Conservation (phyloP, 2,329 filamentous ascomycete species). For the Trichophyton equinum region DNA sequence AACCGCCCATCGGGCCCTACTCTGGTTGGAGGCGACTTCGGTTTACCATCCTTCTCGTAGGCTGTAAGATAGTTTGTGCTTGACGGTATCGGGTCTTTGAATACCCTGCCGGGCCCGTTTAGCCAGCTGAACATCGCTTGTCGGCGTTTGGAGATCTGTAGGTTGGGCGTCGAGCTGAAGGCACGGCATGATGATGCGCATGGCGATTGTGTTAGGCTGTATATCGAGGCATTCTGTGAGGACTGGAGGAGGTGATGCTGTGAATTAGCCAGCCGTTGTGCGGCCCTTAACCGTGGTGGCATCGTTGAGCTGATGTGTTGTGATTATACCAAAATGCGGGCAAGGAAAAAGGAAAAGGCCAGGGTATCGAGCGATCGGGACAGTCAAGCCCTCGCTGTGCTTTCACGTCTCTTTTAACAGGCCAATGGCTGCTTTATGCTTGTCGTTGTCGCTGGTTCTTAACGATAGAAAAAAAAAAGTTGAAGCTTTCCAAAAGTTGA, state of each 20-base stretch:
- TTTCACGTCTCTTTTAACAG: neutral
- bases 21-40: too few species aligned
- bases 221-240: slow-evolving; percentile 22
- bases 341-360: neutral
- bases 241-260: slow-evolving; percentile 8
- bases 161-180: slow-evolving; percentile 6
- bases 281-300: slow-evolving; percentile 30
- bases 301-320: slow-evolving; percentile 18
- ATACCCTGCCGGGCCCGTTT: slow-evolving; percentile 39
- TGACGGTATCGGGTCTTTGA: slow-evolving; percentile 37
- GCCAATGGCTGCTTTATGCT: neutral
- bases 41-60: slow-evolving; percentile 30
- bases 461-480: neutral
- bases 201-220: slow-evolving; percentile 3
- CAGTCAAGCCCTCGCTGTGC: neutral
- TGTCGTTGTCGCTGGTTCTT: neutral
- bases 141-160: slow-evolving; percentile 32
- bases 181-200: slow-evolving; percentile 14
- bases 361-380: neutral
- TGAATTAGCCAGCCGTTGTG: slow-evolving; percentile 20
- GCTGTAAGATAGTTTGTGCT: slow-evolving; percentile 46
- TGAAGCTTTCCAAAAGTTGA: neutral
- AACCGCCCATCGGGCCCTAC: too few species aligned
- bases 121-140: slow-evolving; percentile 35
- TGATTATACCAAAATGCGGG: neutral